A percentile compares a stretch with the other conserved stretches of the same genome.
Conservation (phyloP, 352 stramenopile species). For the Pythium diclinum region DNA sequence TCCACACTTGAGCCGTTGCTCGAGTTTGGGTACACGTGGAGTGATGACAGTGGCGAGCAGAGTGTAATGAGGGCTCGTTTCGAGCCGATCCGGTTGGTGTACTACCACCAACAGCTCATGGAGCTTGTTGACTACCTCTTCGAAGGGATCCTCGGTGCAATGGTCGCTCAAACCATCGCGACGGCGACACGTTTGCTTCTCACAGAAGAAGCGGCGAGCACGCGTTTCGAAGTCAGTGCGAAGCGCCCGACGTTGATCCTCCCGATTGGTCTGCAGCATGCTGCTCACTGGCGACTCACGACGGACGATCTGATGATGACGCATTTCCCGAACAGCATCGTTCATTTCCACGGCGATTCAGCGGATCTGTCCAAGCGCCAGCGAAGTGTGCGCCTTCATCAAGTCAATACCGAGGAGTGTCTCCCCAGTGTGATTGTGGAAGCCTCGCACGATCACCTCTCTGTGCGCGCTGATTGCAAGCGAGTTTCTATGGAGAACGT, state of each 20-base stretch:
- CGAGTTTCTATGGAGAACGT: conserved; percentile 50
- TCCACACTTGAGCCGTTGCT: conserved; percentile 23
- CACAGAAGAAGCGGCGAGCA: conserved; percentile 52
- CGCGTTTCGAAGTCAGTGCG: conserved; percentile 52
- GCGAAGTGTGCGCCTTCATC: not conserved
- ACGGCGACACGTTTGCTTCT: conserved; percentile 73
- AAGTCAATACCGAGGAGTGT: not conserved
- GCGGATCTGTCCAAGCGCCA: conserved; percentile 25
- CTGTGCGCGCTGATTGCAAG: conserved; percentile 37
- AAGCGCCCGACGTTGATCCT: conserved; percentile 65
- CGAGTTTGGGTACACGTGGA: conserved; percentile 34
- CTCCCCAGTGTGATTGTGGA: not conserved
- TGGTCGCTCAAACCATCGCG: conserved; percentile 66
- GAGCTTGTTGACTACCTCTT: conserved; percentile 82
- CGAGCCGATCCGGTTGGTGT: conserved; percentile 68
- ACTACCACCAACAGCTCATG: conserved; percentile 84
- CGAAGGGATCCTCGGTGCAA: conserved; percentile 71
- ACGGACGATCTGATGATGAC: conserved; percentile 50
- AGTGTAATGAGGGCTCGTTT: conserved; percentile 52
- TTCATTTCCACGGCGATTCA: conserved; percentile 38
- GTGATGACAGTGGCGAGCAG: conserved; percentile 27
- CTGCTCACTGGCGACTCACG: conserved; percentile 56
- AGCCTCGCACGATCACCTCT: conserved; percentile 5
- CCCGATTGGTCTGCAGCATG: conserved; percentile 50
- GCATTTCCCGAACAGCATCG: conserved; percentile 60